Evolutionary conservation across 208 protist genomes (phyloP).

Genomic region (Lotmaria passim): DNA sequence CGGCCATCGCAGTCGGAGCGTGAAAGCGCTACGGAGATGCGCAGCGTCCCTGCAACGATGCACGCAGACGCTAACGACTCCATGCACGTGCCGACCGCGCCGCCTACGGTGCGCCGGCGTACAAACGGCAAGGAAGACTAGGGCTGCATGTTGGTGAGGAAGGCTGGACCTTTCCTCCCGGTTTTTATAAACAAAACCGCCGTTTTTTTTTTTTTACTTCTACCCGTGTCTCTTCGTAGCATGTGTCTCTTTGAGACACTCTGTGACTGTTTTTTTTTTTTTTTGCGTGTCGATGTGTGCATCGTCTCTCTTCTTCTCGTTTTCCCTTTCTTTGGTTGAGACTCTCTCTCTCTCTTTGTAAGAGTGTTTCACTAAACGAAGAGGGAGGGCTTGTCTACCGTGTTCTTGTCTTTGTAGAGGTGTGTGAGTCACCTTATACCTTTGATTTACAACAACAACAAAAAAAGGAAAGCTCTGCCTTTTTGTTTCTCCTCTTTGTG

Average conservation of each 20-base stretch:
- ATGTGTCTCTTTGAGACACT: neutral
- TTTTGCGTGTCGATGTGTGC: too few relatives aligned
- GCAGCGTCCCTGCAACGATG: neutral
- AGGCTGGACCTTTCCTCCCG: too few relatives aligned
- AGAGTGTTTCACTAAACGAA: too few relatives aligned
- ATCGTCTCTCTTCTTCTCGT: too few relatives aligned
- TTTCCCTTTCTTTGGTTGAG: too few relatives aligned
- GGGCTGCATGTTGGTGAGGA: neutral
- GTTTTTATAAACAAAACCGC: too few relatives aligned
- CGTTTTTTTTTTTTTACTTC: neutral
- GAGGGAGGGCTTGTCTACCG: neutral
- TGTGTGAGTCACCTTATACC: too few relatives aligned
- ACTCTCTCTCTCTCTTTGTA: too few relatives aligned
- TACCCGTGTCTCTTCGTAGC: neutral
- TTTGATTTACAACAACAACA: constrained; percentile 1
- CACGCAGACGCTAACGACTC: constrained; percentile 9
- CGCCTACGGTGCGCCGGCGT: constrained; percentile 33
- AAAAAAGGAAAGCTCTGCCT: neutral
- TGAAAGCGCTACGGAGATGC: constrained; percentile 8
- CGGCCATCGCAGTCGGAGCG: neutral
- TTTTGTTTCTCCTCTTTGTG: neutral
- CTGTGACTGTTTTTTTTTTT: too few relatives aligned
- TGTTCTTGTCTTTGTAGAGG: neutral
- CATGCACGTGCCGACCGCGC: constrained; percentile 2
- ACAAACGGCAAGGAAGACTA: constrained; percentile 28